These are phyloP conservation scores for Ilex aquifolium DNA, from an alignment of 257 asterid genomes.

Conservation along the genomic window DNA sequence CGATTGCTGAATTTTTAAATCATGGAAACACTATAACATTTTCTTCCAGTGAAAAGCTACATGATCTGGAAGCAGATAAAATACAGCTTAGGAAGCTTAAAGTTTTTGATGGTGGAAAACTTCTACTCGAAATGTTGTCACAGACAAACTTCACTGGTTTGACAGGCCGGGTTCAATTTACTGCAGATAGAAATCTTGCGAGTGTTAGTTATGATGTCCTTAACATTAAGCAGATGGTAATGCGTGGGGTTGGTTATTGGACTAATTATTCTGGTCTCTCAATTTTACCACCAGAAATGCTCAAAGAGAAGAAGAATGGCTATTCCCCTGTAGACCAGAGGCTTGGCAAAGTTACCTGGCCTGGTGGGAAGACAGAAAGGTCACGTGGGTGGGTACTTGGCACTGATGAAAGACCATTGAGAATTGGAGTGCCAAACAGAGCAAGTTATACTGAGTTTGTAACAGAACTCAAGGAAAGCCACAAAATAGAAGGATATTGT, in stretches of 20 bases:
- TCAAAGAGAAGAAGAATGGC: conserved; percentile 1
- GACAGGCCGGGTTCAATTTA: conserved; percentile 26
- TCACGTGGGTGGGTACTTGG: conserved; percentile 38
- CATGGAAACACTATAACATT: conserved; percentile 15
- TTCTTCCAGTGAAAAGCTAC: conserved; percentile 9
- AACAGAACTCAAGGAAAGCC: conserved; percentile 16
- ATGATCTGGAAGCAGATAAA: conserved; percentile 1
- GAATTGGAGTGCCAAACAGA: conserved; percentile 30
- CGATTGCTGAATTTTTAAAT: conserved; percentile 10
- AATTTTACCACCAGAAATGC: conserved; percentile 17
- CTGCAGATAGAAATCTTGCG: conserved; percentile 13
- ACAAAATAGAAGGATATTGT: conserved; percentile 32
- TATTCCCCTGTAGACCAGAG: conserved; percentile 15
- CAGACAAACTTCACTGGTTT: conserved; percentile 21
- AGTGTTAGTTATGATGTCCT: conserved; percentile 22
- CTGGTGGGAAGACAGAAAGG: conserved; percentile 26
- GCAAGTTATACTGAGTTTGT: conserved; percentile 30
- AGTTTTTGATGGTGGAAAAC: conserved; percentile 26
- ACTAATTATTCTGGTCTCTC: conserved; percentile 28
- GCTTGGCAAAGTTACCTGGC: conserved; percentile 26
- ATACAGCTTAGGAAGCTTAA: conserved; percentile 16
- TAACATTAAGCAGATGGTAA: conserved; percentile 15
- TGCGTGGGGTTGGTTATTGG: conserved; percentile 29
- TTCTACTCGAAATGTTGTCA: conserved; percentile 14
- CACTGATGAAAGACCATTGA: conserved; percentile 18